These are phyloP conservation scores for Glebionis coronaria DNA, from an alignment of 129 eudicot species.

Conservation along the genomic window DNA sequence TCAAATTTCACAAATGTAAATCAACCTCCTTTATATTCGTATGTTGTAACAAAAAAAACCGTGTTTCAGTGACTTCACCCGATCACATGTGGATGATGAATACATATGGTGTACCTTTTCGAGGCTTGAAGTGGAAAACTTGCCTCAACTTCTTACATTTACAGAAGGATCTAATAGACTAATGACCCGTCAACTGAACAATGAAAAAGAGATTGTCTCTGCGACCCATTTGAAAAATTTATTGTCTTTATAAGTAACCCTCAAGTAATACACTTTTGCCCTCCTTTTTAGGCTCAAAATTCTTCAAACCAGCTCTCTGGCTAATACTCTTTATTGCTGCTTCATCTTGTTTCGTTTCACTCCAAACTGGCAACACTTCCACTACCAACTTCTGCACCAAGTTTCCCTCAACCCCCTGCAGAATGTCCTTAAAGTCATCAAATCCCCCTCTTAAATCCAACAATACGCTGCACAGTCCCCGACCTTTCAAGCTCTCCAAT, in stretches of 20 bases:
- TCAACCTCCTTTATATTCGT: neutral
- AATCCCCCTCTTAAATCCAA: conserved; percentile 62
- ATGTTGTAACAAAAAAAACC: neutral
- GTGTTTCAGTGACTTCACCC: neutral
- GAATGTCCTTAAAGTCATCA: conserved; percentile 56
- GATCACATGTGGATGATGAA: neutral
- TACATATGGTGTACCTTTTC: neutral
- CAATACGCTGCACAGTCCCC: conserved; percentile 73
- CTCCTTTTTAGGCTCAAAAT: conserved; percentile 43
- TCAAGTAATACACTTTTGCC: conserved; percentile 61
- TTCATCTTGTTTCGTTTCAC: conserved; percentile 31
- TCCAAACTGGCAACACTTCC: conserved; percentile 67
- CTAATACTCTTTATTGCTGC: conserved; percentile 30
- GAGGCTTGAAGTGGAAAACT: neutral
- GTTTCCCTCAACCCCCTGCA: conserved; percentile 60
- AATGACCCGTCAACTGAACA: neutral
- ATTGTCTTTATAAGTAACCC: conserved; percentile 53
- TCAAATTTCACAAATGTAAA: neutral
- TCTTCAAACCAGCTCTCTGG: conserved; percentile 39
- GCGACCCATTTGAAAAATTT: neutral
- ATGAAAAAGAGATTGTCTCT: neutral
- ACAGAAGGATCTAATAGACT: neutral
- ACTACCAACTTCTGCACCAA: conserved; percentile 71
- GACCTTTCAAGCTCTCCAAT: conserved; percentile 56
- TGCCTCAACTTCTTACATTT: neutral